Base-by-base conservation (phyloP, 805 yeast species). In the Ogataea philodendri region DNA sequence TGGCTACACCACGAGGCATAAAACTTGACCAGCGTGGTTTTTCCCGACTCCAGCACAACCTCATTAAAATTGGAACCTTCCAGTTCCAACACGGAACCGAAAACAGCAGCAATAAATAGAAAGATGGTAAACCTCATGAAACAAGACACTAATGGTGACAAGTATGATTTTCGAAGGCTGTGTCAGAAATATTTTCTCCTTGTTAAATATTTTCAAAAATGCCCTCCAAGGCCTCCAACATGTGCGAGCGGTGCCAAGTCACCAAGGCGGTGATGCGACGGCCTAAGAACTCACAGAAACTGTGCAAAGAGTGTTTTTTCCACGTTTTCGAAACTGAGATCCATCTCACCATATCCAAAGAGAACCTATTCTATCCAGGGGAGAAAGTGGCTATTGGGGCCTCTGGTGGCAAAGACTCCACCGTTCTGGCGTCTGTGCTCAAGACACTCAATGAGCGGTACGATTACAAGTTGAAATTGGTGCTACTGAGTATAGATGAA, bases 401-500 rank as follows among this genome's bases (percentile, higher is more conserved):
- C 0, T 86, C 96, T 1, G 99, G 99, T 16, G 99, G 99, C 35
- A 93, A 93, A 53, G 99, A 93, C 59, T 86, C 96, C 4, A 93
- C 99, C 0, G 99, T 93, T 1, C 64, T 93, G 19, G 98, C 97
- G 0, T 78, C 89, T 29, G 76, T 93, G 3, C 61, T 93, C 60
- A 93, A 88, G 54, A 75, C 90, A 0, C 65, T 93, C 44, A 93
- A 93, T 56, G 96, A 88, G 53, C 67, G 96, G 39, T 77, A 93
- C 62, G 65, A 84, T 52, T 93, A 93, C 59, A 96, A 96, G 0
- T 72, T 93, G n/a, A 70, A 85, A 11, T 74, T 93, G 36, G 87
- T 84, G 3, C 66, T 93, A 19, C 67, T 93, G 29, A 82, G 95
- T 48, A 81, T 93, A 18, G 99, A 93, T 60, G 99, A 93, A 61